These are phyloP conservation scores for Phoma herbarum DNA, from an alignment of 2,329 filamentous ascomycete genomes.

Conservation along the genomic window DNA sequence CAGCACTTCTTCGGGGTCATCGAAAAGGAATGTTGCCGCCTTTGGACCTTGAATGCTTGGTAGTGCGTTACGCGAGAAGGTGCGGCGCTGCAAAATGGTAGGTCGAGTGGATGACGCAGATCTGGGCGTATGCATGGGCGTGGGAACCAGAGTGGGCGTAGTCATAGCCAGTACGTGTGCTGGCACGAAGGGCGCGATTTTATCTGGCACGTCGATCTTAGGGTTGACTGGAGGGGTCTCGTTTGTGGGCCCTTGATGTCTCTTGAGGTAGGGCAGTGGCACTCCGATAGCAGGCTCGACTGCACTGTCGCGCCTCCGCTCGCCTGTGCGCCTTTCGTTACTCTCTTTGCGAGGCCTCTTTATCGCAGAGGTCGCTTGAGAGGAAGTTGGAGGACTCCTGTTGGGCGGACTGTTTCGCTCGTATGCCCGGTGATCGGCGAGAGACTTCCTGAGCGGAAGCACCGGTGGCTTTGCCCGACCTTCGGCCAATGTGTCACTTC, in stretches of 20 bases:
- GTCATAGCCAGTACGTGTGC: neutral
- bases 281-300: neutral
- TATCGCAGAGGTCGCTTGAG: neutral
- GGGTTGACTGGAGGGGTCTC: neutral
- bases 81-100: conserved; percentile 6
- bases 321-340: neutral
- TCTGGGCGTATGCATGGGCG: neutral
- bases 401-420: neutral
- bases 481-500: too few relatives aligned
- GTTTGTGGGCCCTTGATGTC: conserved; percentile 3
- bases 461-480: neutral
- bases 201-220: conserved; percentile 12
- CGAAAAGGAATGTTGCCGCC: conserved; percentile 27
- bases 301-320: conserved; percentile 7
- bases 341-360: neutral
- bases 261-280: conserved; percentile 12
- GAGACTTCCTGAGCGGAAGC: too few relatives aligned
- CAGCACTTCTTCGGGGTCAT: conserved; percentile 35
- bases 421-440: too few relatives aligned
- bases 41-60: conserved; percentile 33
- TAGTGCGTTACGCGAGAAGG: conserved; percentile 9
- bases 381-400: neutral
- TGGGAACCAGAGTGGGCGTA: neutral
- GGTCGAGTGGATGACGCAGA: neutral
- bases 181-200: conserved; percentile 1